Base-by-base conservation (phyloP, 495 filamentous ascomycete genomes). In the Daldinia childiae region DNA sequence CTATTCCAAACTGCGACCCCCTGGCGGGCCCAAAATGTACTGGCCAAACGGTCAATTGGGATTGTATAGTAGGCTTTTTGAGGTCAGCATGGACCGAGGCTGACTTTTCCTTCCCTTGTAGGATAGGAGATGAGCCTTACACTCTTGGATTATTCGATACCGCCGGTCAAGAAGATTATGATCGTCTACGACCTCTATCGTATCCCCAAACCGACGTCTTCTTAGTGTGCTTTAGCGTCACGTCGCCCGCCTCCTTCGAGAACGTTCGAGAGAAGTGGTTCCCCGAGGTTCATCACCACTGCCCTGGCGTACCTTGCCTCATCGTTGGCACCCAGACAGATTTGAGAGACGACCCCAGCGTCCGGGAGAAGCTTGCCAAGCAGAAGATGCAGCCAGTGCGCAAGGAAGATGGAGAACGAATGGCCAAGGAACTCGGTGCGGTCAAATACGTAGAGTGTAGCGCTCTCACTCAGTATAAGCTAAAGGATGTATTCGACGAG, bases 241-340 rank as follows among this genome's bases (percentile, higher is more conserved):
- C 95, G 34, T 98, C 95, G 12, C 95, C 96, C n/a, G 93, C 95
- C 39, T 97, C 93, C 15, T 99, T 99, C 79, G 95, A 99, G 81
- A 99, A 99, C 90, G 96, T 99, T 36, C 89, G 93, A 69, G 96
- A 98, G 83, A 99, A 99, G 80, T 99, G 95, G 95, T 94, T 98
- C 74, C 95, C 95, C 15, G 95, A 99, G 80, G 95, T 99, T 19
- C 94, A 96, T 78, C 95, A 99, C 80, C 95, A 99, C 81, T 99
- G 95, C 80, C 95, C 95, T 24, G 95, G 95, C 68, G 95, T 99
- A 12, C 95, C 95, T 32, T 99, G 96, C 87, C 83, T 99, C 52
- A 98, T 99, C 71, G 95, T 99, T 69, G 95, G 95, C 72, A 99
- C 95, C 12, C 95, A 99, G 82, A 94, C 93, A 62, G 95, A 99